Percentiles rank a stretch among this genome's conserved stretches.
Evolutionary conservation across 208 protist species (phyloP).

Genomic region (Wallacemonas rigidus): DNA sequence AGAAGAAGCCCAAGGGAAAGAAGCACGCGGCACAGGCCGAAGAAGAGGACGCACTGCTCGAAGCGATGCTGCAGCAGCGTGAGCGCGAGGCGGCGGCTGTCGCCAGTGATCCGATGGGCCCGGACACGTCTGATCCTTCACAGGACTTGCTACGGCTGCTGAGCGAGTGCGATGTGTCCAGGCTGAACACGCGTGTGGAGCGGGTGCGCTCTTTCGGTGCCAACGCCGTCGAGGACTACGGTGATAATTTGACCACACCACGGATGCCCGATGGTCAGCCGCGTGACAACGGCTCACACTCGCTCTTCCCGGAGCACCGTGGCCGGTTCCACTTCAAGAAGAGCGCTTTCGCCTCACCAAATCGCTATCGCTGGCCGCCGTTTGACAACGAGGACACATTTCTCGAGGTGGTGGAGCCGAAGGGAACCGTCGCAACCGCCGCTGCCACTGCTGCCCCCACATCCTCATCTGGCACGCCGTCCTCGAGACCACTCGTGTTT

Average conservation of each 20-base stretch:
- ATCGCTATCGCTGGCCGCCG: conserved; percentile 77
- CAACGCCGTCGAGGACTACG: conserved; percentile 79
- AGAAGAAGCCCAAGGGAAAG: conserved; percentile 34
- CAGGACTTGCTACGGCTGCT: conserved; percentile 44
- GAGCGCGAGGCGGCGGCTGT: conserved; percentile 19
- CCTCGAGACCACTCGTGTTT: conserved; percentile 2
- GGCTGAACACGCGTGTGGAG: conserved; percentile 74
- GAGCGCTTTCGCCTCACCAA: conserved; percentile 73
- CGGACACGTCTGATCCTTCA: not conserved
- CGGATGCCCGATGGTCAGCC: conserved; percentile 51
- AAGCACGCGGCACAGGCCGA: conserved; percentile 41
- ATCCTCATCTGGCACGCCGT: not conserved
- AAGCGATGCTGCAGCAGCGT: conserved; percentile 47
- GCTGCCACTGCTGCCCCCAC: not conserved
- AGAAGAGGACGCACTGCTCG: conserved; percentile 79
- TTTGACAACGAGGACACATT: conserved; percentile 67
- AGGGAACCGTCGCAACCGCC: conserved; percentile 10
- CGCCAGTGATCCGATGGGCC: not conserved
- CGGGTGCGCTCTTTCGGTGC: conserved; percentile 74
- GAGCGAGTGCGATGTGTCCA: conserved; percentile 53
- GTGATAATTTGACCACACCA: conserved; percentile 56
- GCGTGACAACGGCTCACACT: conserved; percentile 45
- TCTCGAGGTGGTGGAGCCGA: conserved; percentile 31
- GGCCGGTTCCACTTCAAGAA: conserved; percentile 46
- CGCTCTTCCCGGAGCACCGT: conserved; percentile 67